These are phyloP conservation scores for Penicillium rolfsii DNA, from an alignment of 2,329 filamentous ascomycete genomes.

Conservation along the genomic window DNA sequence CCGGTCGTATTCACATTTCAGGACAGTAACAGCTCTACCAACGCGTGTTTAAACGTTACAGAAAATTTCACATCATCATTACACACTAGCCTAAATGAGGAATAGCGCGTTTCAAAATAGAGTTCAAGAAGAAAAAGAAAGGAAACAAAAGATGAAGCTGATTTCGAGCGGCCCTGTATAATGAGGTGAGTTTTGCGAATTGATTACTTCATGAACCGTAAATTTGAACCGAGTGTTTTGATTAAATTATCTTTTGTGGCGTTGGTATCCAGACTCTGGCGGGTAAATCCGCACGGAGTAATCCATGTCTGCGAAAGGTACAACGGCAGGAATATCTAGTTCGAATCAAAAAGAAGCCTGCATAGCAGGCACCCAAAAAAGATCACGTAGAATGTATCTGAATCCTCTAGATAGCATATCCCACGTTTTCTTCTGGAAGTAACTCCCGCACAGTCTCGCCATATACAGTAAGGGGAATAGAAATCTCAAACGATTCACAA, in stretches of 20 bases:
- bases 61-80: too few relatives aligned
- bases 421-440: conserved; percentile 45
- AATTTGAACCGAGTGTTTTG: not conserved
- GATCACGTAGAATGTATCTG: not conserved
- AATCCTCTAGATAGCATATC: conserved; percentile 42
- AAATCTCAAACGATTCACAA: conserved; percentile 89
- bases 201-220: not conserved
- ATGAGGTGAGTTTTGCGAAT: not conserved
- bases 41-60: too few relatives aligned
- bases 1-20: too few relatives aligned
- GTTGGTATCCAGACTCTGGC: not conserved
- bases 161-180: too few relatives aligned
- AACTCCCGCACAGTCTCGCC: conserved; percentile 56
- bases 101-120: too few relatives aligned
- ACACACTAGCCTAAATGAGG: too few relatives aligned
- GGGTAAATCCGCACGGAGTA: not conserved
- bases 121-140: too few relatives aligned
- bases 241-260: not conserved
- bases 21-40: too few relatives aligned
- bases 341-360: conserved; percentile 14
- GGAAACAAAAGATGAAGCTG: too few relatives aligned
- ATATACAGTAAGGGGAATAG: conserved; percentile 82
- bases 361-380: conserved; percentile 12
- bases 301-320: not conserved
- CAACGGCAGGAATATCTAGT: conserved; percentile 21